Evolutionary conservation across 2,329 filamentous ascomycete genomes (phyloP), one percentile per base, ranked within the genome.

Genomic region (Alternaria brassicicola): DNA sequence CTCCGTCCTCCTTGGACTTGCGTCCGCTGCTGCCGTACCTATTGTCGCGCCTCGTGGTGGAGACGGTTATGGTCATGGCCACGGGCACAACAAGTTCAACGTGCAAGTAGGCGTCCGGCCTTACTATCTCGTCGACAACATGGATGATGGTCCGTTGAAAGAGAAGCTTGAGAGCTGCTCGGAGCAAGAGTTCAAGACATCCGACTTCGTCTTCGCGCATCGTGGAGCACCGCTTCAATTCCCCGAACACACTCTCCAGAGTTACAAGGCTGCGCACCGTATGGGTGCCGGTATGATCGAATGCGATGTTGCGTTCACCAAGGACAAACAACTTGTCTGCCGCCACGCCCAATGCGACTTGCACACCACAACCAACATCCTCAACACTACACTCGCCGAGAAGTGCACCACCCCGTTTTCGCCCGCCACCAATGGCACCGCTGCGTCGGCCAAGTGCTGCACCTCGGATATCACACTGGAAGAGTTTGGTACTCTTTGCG

Each of bases 381-480:
- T 78, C 52, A 70, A 69, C 51, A 71, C 75, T 2, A 71, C 74
- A 0, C 61, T 78, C n/a, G 75, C 74, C 8, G 55, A 60, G 17
- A 78, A 78, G 47, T 78, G 75, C 63, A 76, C 70, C 2, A 73
- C 59, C n/a, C 74, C 73, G 0, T 78, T 78, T 59, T 71, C 64
- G 23, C 70, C 76, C 3, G 67, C 73, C 6, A 62, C 61, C n/a
- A 63, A 73, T 39, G 71, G 71, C 6, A 68, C 75, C 5, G 69
- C 79, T 1, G 89, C 89, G 1, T 81, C 78, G 15, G 88, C 88
- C 12, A 85, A 85, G 64, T 91, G 89, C 81, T 91, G 89, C 81
- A 90, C 89, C 3, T 87, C 83, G 66, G 89, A 91, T 70, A 85
- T 91, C 69, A 90, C 88, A 1, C 78, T 89, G 33, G 81, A 81